phyloP scores from a whole-genome alignment of 2,329 filamentous ascomycete species.

The Lachnellula suecica region DNA sequence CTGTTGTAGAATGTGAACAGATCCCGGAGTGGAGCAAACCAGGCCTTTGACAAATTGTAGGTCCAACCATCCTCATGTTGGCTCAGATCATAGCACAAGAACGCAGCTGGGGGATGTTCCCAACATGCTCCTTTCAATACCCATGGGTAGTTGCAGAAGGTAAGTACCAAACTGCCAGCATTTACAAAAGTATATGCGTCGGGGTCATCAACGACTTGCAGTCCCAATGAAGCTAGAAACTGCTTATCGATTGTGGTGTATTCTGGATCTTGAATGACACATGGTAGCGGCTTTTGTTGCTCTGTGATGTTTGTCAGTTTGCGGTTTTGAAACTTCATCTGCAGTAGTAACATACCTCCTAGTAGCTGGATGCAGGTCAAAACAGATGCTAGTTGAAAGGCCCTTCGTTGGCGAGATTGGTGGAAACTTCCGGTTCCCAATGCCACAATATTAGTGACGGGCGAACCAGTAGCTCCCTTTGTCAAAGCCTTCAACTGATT shows the following conservation, averaged over 20 bases:
- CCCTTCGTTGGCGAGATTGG: not conserved
- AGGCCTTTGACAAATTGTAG: not conserved
- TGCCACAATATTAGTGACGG: not conserved
- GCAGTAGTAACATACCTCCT: not conserved
- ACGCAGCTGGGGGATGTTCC: not conserved
- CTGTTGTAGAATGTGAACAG: not conserved
- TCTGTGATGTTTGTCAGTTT: not conserved
- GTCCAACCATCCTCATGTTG: not conserved
- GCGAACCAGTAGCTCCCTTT: not conserved
- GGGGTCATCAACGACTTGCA: not conserved
- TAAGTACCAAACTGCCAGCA: not conserved
- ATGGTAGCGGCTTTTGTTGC: not conserved
- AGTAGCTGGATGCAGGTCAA: not conserved
- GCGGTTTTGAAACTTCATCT: not conserved
- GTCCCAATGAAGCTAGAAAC: not conserved
- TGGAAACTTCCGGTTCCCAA: not conserved
- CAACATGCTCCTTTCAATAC: not conserved
- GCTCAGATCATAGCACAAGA: not conserved
- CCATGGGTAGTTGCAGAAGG: not conserved
- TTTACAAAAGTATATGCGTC: not conserved
- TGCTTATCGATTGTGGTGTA: not conserved
- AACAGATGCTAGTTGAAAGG: not conserved
- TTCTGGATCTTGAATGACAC: not conserved
- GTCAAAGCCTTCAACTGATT: not conserved
- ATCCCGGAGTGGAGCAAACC: not conserved